Conservation (phyloP, 129 eudicot genomes). For the Daucus carota region DH1_v3.0 NC_030384.2:45078001-45078500, state of each 20-base stretch:
- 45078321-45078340: not conserved
- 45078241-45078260: not conserved
- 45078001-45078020: not conserved
- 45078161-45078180: not conserved
- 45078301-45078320: not conserved
- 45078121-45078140: slow-evolving; percentile 51
- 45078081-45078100: slow-evolving; percentile 97
- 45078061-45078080: slow-evolving; percentile 95
- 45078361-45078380: not conserved
- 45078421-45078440: not conserved
- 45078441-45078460: too few species aligned
- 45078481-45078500: too few species aligned
- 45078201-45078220: not conserved
- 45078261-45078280: not conserved
- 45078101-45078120: slow-evolving; percentile 75
- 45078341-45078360: not conserved
- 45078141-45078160: slow-evolving; percentile 8
- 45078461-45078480: too few species aligned
- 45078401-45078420: not conserved
- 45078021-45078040: not conserved
- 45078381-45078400: not conserved
- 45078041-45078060: not conserved
- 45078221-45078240: not conserved
- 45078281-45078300: not conserved
- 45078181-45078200: not conserved